Conservation (phyloP, 306 rosid genomes). For the Castanea mollissima region DNA sequence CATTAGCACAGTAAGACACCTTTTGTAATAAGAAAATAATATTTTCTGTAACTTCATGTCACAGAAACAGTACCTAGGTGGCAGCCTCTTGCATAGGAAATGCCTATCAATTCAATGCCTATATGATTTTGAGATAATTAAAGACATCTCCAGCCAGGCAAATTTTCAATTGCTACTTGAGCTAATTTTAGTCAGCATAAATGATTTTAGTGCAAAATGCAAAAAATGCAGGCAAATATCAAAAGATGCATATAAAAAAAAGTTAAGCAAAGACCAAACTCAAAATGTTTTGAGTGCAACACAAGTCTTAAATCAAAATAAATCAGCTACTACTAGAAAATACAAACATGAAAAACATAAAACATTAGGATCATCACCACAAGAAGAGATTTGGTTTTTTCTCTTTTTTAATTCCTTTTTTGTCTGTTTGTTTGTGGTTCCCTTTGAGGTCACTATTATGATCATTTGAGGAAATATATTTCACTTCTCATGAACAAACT, state of each 20-base stretch:
- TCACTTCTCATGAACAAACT: neutral
- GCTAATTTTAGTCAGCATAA: neutral
- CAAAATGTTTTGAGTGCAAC: neutral
- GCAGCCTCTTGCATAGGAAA: neutral
- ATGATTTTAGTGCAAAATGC: neutral
- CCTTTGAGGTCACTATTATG: neutral
- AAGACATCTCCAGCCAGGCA: neutral
- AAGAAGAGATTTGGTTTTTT: neutral
- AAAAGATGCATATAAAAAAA: neutral
- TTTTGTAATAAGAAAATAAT: neutral
- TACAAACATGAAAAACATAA: neutral
- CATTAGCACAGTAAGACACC: neutral
- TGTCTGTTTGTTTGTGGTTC: neutral
- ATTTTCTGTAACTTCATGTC: neutral
- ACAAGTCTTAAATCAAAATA: neutral
- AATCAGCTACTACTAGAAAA: neutral
- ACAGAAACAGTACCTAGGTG: neutral
- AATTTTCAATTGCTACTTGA: neutral
- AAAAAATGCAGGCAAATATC: neutral
- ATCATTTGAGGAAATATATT: neutral
- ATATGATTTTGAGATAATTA: neutral
- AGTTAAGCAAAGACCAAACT: neutral
- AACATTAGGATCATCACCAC: neutral
- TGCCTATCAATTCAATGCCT: neutral
- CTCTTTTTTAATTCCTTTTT: neutral